Evolutionary conservation across 1,139 yeast species (phyloP), one percentile per base, ranked within the genome.

Genomic region (Scheffersomyces insectosa): DNA sequence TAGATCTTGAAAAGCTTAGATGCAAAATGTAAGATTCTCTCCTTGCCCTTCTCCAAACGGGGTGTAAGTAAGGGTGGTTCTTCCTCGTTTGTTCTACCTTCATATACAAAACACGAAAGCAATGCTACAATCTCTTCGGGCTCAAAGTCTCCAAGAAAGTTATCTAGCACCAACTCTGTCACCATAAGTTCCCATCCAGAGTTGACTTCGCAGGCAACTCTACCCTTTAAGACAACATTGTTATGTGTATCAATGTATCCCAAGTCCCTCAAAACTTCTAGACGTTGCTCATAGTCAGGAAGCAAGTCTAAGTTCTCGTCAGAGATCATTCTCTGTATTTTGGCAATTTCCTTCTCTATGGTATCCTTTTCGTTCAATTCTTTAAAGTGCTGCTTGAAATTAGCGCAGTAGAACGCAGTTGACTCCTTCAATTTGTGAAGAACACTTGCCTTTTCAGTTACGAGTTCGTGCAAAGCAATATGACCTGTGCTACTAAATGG

Each of bases 121-220:
- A 93, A 71, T 0, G 99, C 98, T 11, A 91, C 98, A 48, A 93
- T 90, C 63, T 93, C 99, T 58, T 91, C 97, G 0, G 97, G 93
- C 52, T 91, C 96, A 59, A 88, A 91, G 46, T 89, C 95, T 28
- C 95, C 97, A 52, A 93, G 70, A 70, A 93, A 90, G 64, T 93
- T 93, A 57, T 93, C 96, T 52, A 93, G 72, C 7, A 93, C 83
- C 43, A 93, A 75, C 63, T 93, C 99, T 0, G 99, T 91, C 13
- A 93, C 65, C 4, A 89, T 84, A 46, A 93, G 73, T 63, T 91
- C 98, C 82, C 91, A 89, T 0, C 97, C 97, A 28, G 90, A 81
- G 58, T 88, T 88, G 47, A 91, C 77, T 57, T 91, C 97, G 62
- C 91, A 85, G 0, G 91, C 91, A 36, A 87, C 95, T 50, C 95